Base-by-base conservation (phyloP, 805 yeast genomes). In the Starmerella lactis-condensi region DNA sequence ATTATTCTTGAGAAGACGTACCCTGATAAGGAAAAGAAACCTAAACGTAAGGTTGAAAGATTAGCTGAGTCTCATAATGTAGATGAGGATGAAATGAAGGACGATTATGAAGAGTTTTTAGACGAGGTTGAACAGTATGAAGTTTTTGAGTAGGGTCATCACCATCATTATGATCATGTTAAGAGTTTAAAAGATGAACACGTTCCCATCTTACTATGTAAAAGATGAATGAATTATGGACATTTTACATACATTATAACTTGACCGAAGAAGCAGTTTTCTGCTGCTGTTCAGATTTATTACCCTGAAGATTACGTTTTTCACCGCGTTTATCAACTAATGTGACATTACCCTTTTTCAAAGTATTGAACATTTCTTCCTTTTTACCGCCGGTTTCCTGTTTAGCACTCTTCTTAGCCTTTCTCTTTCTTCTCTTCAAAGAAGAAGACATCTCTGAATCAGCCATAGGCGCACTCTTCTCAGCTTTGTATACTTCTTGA, bases 1-100 rank as follows among this genome's bases (percentile, higher is more conserved):
- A 65, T 81, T 3, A 57, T 83, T 32, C 89, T 83, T 42, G 81
- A 82, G 78, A 73, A 79, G 39, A 91, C 85, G 35, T 85, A 82
- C 61, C 65, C 72, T 28, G 74, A 93, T 63, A 75, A 74, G 60
- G 62, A 70, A 28, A 69, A 67, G 60, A 58, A 74, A 67, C 29
- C 15, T 30, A 63, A 64, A 55, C 79, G 93, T 92, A 79, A 75
- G 58, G 70, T 85, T 57, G 77, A 78, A 72, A 76, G 96, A 65
- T 83, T 85, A 94, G 95, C 83, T 2, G 75, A 82, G 58, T 75
- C 69, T 41, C 83, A 76, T 41, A 74, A 72, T 48, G 89, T 76
- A 51, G 71, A 69, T 58, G 93, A 39, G 18, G 41, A 42, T 6
- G 32, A 32, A 8, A 17, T 34, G 34, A 29, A 34, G 28, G 30